Evolutionary conservation across 495 filamentous ascomycete genomes (phyloP).

Genomic region (Penicillium verhagenii): DNA sequence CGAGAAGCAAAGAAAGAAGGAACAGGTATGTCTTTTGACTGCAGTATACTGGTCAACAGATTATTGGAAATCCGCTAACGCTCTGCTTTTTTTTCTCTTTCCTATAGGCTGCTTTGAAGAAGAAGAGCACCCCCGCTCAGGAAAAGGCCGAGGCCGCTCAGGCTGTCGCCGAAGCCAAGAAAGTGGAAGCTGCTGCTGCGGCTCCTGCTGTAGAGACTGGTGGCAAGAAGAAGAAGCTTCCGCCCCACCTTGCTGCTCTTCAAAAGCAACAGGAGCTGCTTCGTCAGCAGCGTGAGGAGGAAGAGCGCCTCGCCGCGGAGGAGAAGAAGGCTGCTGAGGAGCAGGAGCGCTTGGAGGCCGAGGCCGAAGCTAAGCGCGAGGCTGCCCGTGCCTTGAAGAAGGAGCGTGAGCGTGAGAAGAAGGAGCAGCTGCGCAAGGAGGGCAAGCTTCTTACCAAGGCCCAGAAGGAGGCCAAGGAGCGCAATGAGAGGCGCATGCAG

Average conservation of each 20-base stretch:
- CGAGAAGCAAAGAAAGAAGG: conserved; percentile 91
- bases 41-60: background rate
- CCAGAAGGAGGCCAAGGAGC: conserved; percentile 81
- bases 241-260: conserved; percentile 72
- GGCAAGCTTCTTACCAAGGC: conserved; percentile 95
- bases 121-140: conserved; percentile 44
- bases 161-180: conserved; percentile 46
- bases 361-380: conserved; percentile 72
- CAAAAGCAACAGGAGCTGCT: conserved; percentile 92
- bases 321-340: conserved; percentile 73
- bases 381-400: conserved; percentile 79
- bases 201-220: conserved; percentile 48
- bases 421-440: conserved; percentile 92
- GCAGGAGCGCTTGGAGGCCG: conserved; percentile 62
- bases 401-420: conserved; percentile 92
- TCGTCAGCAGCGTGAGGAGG: conserved; percentile 71
- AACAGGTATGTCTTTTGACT: conserved; percentile 56
- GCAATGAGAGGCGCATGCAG: conserved; percentile 82
- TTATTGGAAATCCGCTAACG: background rate
- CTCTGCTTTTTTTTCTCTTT: background rate
- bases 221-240: conserved; percentile 92
- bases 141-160: conserved; percentile 32
- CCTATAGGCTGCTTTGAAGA: conserved; percentile 64
- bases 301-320: conserved; percentile 63
- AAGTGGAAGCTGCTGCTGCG: conserved; percentile 27